Conservation (phyloP, 176 grass and related monocot genomes). For the Triticum timopheevii region DNA sequence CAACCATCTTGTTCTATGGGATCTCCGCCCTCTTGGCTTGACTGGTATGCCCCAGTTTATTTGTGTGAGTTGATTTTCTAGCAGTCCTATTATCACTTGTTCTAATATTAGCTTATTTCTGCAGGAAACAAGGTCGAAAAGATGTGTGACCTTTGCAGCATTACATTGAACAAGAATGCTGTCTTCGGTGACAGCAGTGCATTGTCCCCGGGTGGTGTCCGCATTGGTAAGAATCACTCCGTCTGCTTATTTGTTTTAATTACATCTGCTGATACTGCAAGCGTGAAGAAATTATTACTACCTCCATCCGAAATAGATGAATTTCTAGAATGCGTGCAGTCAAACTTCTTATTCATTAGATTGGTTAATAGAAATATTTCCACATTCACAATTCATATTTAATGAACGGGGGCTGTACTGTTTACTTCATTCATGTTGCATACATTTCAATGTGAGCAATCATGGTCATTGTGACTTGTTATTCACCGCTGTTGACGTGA, state of each 20-base stretch:
- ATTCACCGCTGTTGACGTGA: neutral
- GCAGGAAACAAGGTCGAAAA: constrained; percentile 98
- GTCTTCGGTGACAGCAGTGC: constrained; percentile 99
- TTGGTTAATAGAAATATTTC: neutral
- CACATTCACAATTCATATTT: too few species aligned
- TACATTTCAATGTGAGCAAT: neutral
- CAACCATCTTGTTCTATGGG: constrained; percentile 99
- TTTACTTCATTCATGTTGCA: neutral
- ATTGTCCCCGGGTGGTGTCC: constrained; percentile 88
- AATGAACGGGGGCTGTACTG: neutral
- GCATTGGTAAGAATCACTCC: constrained; percentile 64
- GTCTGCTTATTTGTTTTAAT: neutral
- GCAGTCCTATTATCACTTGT: neutral
- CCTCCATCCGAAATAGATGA: neutral
- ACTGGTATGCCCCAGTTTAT: constrained; percentile 57
- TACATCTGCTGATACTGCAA: constrained; percentile 25
- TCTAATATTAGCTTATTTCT: constrained; percentile 16
- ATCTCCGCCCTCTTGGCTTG: constrained; percentile 95
- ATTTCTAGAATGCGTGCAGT: neutral
- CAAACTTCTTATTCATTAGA: neutral
- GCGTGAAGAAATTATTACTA: neutral
- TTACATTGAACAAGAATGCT: constrained; percentile 98
- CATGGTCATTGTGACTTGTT: constrained; percentile 1
- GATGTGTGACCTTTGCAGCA: constrained; percentile 88
- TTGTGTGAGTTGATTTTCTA: neutral